Base-by-base conservation (phyloP, 2,329 filamentous ascomycete species). In the Diaporthe ilicicola region DNA sequence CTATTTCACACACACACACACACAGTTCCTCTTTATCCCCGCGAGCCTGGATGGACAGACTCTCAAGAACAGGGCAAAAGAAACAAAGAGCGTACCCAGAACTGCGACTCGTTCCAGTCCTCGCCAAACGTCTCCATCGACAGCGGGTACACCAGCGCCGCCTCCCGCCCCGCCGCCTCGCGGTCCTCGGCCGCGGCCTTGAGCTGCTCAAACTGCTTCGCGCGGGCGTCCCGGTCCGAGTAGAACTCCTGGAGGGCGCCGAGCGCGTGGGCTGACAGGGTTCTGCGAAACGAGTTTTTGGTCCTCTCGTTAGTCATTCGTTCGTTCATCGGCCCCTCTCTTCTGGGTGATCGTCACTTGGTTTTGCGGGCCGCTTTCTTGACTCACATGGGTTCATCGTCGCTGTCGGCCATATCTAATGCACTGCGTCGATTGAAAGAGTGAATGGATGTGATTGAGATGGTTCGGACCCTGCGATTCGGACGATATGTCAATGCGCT, bases 21-120 rank as follows among this genome's bases (percentile, higher is more conserved):
- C 29, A 34, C 29, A 13, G 13, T 24, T 24, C 4, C 22, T 34
- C 32, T 34, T 9, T 34, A 4, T 34, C 69, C n/a, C 19, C 24
- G n/a, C 27, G n/a, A n/a, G 27, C 6, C 61, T 13, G 44, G 32
- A 15, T n/a, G n/a, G n/a, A n/a, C n/a, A n/a, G n/a, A n/a, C n/a
- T n/a, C 32, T n/a, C n/a, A 48, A 42, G 24, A 62, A 48, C 15
- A 42, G 39, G 22, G 10, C 32, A 22, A 70, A n/a, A 67, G 10
- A 15, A 19, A 24, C 44, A n/a, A n/a, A n/a, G n/a, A 8, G 78
- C 85, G 48, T 84, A 93, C 91, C 93, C 93, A 96, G 77, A 96
- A 96, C 81, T 95, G 93, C 73, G 89, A 92, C 77, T 92, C 88
- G 77, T 95, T 93, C 93, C 93, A 96, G 80, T 95, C 91, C 81